phyloP scores from a whole-genome alignment of 2,329 filamentous ascomycete genomes.

The Camptophora hylomeconis region DNA sequence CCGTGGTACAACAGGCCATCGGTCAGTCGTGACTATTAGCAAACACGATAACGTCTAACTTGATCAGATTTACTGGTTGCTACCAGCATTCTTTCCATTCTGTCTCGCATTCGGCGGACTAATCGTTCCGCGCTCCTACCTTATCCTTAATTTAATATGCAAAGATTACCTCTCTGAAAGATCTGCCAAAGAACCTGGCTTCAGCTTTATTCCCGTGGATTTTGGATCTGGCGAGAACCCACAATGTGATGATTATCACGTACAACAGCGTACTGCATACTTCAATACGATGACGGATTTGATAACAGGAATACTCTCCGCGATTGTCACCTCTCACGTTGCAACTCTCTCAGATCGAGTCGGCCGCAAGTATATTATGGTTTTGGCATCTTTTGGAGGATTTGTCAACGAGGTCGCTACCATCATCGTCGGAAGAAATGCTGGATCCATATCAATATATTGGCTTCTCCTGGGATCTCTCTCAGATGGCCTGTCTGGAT shows the following conservation, averaged over 20 bases:
- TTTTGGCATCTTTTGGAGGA: conserved; percentile 60
- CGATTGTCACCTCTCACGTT: conserved; percentile 67
- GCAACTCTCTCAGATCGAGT: conserved; percentile 78
- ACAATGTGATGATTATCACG: conserved; percentile 62
- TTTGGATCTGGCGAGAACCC: conserved; percentile 58
- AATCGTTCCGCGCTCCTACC: conserved; percentile 73
- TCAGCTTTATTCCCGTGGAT: conserved; percentile 50
- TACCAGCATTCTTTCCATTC: conserved; percentile 68
- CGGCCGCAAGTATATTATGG: conserved; percentile 63
- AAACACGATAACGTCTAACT: conserved; percentile 6
- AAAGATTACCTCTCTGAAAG: conserved; percentile 65
- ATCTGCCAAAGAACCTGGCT: conserved; percentile 43
- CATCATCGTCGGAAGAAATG: conserved; percentile 63
- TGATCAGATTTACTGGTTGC: conserved; percentile 63
- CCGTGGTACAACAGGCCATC: conserved; percentile 39
- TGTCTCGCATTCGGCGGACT: conserved; percentile 77
- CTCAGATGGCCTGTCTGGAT: conserved; percentile 74
- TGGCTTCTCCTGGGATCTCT: conserved; percentile 66
- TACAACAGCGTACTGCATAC: conserved; percentile 62
- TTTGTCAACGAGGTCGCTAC: conserved; percentile 63
- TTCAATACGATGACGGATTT: conserved; percentile 69
- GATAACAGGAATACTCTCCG: conserved; percentile 62
- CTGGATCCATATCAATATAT: conserved; percentile 59
- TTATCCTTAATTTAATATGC: conserved; percentile 76
- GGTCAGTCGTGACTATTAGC: conserved; percentile 23